Evolutionary conservation across 2,329 filamentous ascomycete genomes (phyloP).

Genomic region (Calonectria pauciramosa): DNA sequence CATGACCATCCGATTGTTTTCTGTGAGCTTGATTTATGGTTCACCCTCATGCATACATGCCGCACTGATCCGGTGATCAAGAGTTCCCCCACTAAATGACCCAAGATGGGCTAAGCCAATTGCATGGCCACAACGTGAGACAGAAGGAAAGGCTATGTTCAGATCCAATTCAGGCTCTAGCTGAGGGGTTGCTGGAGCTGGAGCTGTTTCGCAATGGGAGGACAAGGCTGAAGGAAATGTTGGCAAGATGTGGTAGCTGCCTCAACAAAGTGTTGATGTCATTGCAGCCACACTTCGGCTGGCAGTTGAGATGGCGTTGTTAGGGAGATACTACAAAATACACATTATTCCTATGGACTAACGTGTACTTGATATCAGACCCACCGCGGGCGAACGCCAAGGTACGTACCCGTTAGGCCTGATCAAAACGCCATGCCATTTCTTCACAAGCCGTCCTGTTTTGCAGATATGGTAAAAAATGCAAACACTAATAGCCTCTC

Average conservation of each 20-base stretch:
- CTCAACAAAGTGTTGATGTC: constrained; percentile 43
- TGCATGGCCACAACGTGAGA: constrained; percentile 7
- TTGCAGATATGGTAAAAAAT: background rate
- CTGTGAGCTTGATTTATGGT: constrained; percentile 10
- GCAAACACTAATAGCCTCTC: background rate
- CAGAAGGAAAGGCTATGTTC: background rate
- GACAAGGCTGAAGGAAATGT: constrained; percentile 36
- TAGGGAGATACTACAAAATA: constrained; percentile 10
- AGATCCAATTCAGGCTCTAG: background rate
- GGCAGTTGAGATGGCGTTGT: constrained; percentile 14
- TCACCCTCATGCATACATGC: constrained; percentile 9
- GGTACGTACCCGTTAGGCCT: background rate
- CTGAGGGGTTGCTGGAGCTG: background rate
- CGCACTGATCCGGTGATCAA: background rate
- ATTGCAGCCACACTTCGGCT: constrained; percentile 35
- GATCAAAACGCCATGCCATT: background rate
- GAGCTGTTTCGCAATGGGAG: constrained; percentile 27
- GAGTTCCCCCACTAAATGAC: background rate
- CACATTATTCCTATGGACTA: fast-evolving
- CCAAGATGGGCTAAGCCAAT: background rate
- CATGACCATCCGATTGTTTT: constrained; percentile 29
- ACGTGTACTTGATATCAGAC: background rate
- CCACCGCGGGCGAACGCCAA: background rate
- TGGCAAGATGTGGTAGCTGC: constrained; percentile 27
- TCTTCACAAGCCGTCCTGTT: background rate